A percentile compares a stretch with the other conserved stretches of the same genome.
Conservation (phyloP, 176 grass and related monocot genomes). For the Eragrostis curvula region DNA sequence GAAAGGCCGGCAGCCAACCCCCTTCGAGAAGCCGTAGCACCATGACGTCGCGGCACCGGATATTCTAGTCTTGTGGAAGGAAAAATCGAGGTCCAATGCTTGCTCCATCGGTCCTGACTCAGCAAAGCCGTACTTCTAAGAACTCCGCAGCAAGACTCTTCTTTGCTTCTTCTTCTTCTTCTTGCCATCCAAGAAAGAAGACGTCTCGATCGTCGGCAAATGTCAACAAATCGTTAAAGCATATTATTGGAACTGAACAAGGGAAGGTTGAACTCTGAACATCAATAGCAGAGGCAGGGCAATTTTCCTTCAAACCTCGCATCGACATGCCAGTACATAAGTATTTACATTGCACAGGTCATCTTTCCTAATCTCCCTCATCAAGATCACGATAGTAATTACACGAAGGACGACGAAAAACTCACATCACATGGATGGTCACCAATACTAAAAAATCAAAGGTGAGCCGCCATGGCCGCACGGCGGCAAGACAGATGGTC, state of each 20-base stretch:
- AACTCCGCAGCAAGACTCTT: too few relatives aligned
- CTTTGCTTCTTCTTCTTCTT: not conserved
- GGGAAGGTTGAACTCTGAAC: too few relatives aligned
- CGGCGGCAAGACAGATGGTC: not conserved
- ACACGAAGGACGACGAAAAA: not conserved
- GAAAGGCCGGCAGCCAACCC: not conserved
- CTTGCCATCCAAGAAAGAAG: not conserved
- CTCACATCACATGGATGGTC: slow-evolving; percentile 27
- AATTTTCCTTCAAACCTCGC: not conserved
- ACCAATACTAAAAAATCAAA: slow-evolving; percentile 37
- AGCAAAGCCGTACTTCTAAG: too few relatives aligned
- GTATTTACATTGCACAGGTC: slow-evolving; percentile 14
- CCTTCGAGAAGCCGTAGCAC: not conserved
- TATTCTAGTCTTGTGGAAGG: not conserved
- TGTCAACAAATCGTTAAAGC: too few relatives aligned
- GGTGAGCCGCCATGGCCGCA: slow-evolving; percentile 52
- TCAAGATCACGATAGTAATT: not conserved
- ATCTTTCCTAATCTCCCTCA: not conserved
- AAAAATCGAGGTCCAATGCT: not conserved
- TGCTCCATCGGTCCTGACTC: not conserved
- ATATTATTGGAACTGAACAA: too few relatives aligned
- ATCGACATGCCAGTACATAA: too few relatives aligned
- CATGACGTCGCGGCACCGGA: not conserved
- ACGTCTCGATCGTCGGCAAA: too few relatives aligned
- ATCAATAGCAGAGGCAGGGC: not conserved